A percentile compares a stretch with the other conserved stretches of the same genome.
These are phyloP conservation scores for Chlorencoelia australis DNA, from an alignment of 2,329 filamentous ascomycete species.

Conservation along the genomic window DNA sequence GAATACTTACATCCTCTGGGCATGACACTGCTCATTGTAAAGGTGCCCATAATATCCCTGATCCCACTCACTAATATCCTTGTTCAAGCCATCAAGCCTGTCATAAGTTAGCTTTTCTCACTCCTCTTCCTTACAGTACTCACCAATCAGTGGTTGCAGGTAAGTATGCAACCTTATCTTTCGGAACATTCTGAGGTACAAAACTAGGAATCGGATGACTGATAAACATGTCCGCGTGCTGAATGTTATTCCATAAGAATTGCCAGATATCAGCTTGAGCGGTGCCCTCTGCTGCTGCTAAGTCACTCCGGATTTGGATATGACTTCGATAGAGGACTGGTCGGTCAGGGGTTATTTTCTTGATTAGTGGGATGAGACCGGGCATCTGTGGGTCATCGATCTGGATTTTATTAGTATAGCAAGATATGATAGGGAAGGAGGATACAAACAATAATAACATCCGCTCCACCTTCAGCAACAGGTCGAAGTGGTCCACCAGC, in stretches of 20 bases:
- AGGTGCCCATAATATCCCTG: conserved; percentile 62
- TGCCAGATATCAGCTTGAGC: conserved; percentile 67
- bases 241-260: conserved; percentile 63
- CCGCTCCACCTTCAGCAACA: conserved; percentile 59
- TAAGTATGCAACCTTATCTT: conserved; percentile 60
- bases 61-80: conserved; percentile 60
- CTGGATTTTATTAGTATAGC: conserved; percentile 25
- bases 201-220: conserved; percentile 71
- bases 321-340: conserved; percentile 75
- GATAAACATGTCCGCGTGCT: conserved; percentile 67
- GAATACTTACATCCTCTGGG: conserved; percentile 43
- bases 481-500: conserved; percentile 56
- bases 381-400: conserved; percentile 84
- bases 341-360: conserved; percentile 57
- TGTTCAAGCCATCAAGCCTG: conserved; percentile 71
- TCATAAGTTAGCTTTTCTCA: conserved; percentile 13
- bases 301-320: conserved; percentile 71
- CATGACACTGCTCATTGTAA: conserved; percentile 54
- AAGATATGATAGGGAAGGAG: neutral
- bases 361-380: conserved; percentile 64
- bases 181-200: conserved; percentile 58
- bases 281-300: conserved; percentile 50
- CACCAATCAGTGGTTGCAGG: conserved; percentile 74
- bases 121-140: conserved; percentile 13
- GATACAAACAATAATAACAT: conserved; percentile 56